These are phyloP conservation scores for Tardiomyces blankii DNA, from an alignment of 1,139 yeast species.

Conservation along the genomic window DNA sequence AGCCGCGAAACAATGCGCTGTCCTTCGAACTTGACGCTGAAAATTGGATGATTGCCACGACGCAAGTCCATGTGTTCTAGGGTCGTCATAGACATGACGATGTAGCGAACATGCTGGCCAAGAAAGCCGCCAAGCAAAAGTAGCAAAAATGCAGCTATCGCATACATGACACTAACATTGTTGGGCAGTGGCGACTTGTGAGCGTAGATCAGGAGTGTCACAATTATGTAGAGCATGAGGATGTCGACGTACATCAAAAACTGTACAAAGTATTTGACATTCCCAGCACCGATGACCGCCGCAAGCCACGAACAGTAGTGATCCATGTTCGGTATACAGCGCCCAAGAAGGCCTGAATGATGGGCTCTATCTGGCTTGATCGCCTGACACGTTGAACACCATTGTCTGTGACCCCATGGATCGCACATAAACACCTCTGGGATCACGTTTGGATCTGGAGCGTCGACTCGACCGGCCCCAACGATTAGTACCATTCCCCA, in stretches of 20 bases:
- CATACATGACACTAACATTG: slow-evolving; percentile 22
- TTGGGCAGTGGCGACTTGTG: slow-evolving; percentile 13
- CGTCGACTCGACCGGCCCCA: background rate
- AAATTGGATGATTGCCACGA: slow-evolving; percentile 17
- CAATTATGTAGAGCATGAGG: slow-evolving; percentile 29
- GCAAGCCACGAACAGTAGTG: slow-evolving; percentile 97
- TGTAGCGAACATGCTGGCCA: slow-evolving; percentile 20
- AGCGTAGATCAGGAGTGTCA: slow-evolving; percentile 20
- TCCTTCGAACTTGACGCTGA: slow-evolving; percentile 16
- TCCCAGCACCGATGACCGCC: slow-evolving; percentile 67
- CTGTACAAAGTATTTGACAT: slow-evolving; percentile 69
- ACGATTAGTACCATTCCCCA: background rate
- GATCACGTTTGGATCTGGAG: background rate
- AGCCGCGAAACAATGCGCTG: slow-evolving; percentile 18
- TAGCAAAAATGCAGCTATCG: slow-evolving; percentile 17
- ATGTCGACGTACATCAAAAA: slow-evolving; percentile 44
- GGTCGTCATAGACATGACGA: slow-evolving; percentile 23
- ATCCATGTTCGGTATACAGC: slow-evolving; percentile 50
- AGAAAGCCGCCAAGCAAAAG: slow-evolving; percentile 19
- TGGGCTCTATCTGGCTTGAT: slow-evolving; percentile 87
- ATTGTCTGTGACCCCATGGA: slow-evolving; percentile 39
- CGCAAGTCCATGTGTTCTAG: slow-evolving; percentile 23
- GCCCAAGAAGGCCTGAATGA: slow-evolving; percentile 62
- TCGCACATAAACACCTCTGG: slow-evolving; percentile 22
- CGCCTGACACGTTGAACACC: slow-evolving; percentile 59